These are phyloP conservation scores for Nissolia schottii DNA, from an alignment of 306 rosid genomes.

Conservation along the genomic window DNA sequence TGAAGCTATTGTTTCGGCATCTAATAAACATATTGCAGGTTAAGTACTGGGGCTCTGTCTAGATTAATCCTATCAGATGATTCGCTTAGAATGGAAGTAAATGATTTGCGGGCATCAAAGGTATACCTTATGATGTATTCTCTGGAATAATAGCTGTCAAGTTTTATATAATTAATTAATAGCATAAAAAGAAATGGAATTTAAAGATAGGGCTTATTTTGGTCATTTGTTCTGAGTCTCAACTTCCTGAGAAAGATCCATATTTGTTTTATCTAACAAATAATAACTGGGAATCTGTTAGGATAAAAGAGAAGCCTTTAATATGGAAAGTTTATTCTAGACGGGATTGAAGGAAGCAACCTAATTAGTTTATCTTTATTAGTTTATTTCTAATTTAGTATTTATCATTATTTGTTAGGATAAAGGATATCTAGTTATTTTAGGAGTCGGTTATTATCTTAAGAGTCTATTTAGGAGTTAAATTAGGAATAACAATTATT, in stretches of 20 bases:
- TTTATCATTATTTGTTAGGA: too few species aligned
- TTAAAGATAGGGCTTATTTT: not conserved
- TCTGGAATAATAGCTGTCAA: not conserved
- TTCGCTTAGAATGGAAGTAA: conserved; percentile 82
- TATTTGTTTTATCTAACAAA: conserved; percentile 13
- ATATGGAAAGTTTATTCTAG: too few species aligned
- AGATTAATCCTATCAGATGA: conserved; percentile 85
- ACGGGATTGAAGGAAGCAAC: too few species aligned
- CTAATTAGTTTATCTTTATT: too few species aligned
- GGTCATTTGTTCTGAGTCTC: conserved; percentile 10
- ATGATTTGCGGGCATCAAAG: conserved; percentile 72
- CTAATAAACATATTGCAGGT: conserved; percentile 36
- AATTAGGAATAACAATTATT: too few species aligned
- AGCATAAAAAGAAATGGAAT: not conserved
- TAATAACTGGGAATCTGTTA: conserved; percentile 11
- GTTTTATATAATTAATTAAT: not conserved
- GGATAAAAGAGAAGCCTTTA: too few species aligned
- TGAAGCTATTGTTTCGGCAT: conserved; percentile 15
- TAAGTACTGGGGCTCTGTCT: conserved; percentile 83
- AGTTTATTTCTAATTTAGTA: too few species aligned
- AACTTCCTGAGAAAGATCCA: conserved; percentile 24
- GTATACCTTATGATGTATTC: conserved; percentile 27
- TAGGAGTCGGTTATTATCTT: too few species aligned
- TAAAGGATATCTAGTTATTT: too few species aligned
- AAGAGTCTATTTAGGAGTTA: too few species aligned